Evolutionary conservation across 2,329 filamentous ascomycete species (phyloP).

Genomic region (Pseudogymnoascus sp.): DNA sequence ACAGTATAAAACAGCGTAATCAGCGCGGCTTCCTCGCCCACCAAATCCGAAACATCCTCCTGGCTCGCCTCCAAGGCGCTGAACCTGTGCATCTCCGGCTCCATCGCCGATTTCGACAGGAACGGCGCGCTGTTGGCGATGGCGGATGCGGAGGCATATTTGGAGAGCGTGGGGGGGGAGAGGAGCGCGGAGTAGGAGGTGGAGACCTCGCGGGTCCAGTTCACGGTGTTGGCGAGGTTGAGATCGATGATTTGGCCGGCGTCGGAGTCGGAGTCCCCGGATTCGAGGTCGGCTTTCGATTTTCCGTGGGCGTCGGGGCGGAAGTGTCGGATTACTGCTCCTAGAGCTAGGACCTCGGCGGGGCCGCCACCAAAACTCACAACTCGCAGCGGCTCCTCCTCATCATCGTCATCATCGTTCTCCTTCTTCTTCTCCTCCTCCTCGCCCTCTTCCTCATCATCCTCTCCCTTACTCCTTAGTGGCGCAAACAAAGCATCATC

Average conservation of each 20-base stretch:
- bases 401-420: slow-evolving; percentile 8
- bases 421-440: not conserved
- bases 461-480: not conserved
- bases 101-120: slow-evolving; percentile 33
- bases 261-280: not conserved
- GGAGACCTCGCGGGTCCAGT: slow-evolving; percentile 59
- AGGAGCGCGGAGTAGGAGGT: slow-evolving; percentile 51
- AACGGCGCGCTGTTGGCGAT: slow-evolving; percentile 39
- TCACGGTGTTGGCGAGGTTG: slow-evolving; percentile 68
- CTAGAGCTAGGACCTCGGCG: slow-evolving; percentile 56
- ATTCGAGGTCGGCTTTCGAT: not conserved
- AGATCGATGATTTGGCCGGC: slow-evolving; percentile 34
- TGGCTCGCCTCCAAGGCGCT: slow-evolving; percentile 40
- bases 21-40: slow-evolving; percentile 38
- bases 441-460: slow-evolving; percentile 6
- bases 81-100: slow-evolving; percentile 36
- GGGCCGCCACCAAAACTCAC: slow-evolving; percentile 38
- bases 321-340: slow-evolving; percentile 40
- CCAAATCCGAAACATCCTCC: slow-evolving; percentile 25
- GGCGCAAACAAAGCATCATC: not conserved
- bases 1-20: slow-evolving; percentile 87
- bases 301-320: slow-evolving; percentile 12
- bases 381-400: slow-evolving; percentile 9
- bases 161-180: slow-evolving; percentile 40
- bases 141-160: slow-evolving; percentile 43